A percentile compares a stretch with the other conserved stretches of the same genome.
Evolutionary conservation across 306 rosid species (phyloP).

Genomic region (Gastrolobium villosum): DNA sequence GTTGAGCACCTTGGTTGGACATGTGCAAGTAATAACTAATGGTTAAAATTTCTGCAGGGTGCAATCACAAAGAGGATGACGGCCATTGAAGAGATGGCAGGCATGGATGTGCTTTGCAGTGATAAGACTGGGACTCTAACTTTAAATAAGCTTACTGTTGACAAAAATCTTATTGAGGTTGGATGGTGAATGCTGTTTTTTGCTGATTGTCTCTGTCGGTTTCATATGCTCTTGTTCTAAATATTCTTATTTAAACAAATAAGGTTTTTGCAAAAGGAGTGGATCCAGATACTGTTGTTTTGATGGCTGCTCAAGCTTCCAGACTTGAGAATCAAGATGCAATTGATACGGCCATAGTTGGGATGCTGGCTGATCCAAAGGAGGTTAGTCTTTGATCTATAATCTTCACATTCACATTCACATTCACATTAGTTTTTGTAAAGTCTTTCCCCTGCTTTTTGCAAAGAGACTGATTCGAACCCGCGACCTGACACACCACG

Average conservation of each 20-base stretch:
- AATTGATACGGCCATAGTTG: constrained; percentile 94
- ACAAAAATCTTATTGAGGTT: constrained; percentile 95
- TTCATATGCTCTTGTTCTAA: constrained; percentile 31
- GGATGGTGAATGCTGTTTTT: constrained; percentile 41
- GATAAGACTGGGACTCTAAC: constrained; percentile 98
- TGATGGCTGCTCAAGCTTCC: constrained; percentile 98
- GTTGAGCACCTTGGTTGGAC: constrained; percentile 24
- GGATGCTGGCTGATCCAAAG: constrained; percentile 97
- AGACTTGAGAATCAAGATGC: constrained; percentile 98
- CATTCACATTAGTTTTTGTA: neutral
- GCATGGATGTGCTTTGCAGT: constrained; percentile 99
- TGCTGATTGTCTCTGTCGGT: constrained; percentile 28
- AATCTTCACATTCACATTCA: constrained; percentile 3
- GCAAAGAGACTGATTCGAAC: too few relatives aligned
- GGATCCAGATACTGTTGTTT: constrained; percentile 87
- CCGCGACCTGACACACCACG: too few relatives aligned
- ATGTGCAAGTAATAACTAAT: constrained; percentile 24
- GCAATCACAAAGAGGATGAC: constrained; percentile 99
- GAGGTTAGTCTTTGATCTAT: constrained; percentile 66
- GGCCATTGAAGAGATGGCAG: constrained; percentile 99
- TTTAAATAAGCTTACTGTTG: constrained; percentile 88
- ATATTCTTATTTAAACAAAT: constrained; percentile 36
- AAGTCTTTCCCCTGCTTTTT: too few relatives aligned
- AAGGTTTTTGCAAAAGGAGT: constrained; percentile 96
- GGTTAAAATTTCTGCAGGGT: constrained; percentile 69